Base-by-base conservation (phyloP, 148 eudicot genomes). In the Pharnaceum exiguum region DNA sequence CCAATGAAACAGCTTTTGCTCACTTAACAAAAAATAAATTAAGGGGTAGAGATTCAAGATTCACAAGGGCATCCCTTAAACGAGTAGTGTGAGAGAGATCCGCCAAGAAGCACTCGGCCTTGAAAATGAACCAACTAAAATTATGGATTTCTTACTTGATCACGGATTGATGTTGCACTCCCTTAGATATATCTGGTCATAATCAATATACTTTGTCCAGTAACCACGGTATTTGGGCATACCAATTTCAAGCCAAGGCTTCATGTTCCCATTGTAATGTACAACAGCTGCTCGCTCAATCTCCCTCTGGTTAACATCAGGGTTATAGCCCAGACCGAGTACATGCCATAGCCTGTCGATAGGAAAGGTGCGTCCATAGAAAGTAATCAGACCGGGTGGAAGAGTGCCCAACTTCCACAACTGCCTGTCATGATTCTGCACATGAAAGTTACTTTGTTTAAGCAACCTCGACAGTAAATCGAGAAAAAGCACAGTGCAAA, bases 221-320 rank as follows among this genome's bases (percentile, higher is more conserved):
- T 82, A 77, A 59, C 60, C 60, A 43, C 83, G 75, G 63, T 65
- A 89, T 82, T 80, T 85, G 58, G 84, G 74, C 49, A 89, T 76
- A 45, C 75, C 93, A 53, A 89, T 89, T 75, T 89, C 96, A 10
- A 89, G 89, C 96, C 96, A 89, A 5, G 96, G 96, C 75, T 89
- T 89, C 75, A 89, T 74, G 81, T 89, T 89, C 27, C 96, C 93
- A 65, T 88, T 88, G 62, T 84, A 88, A 63, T 88, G 93, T 45
- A 88, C 53, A 26, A 88, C 96, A 10, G 87, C 82, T 28, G 85
- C 93, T 46, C 65, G 74, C 35, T 82, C 89, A 30, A 88, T 82
- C 6, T 85, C 89, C 74, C 71, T 89, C 49, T 66, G 65, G 75
- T 72, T 69, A 13, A 89, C 77, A 71, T 72, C 80, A 5, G 93